These are phyloP conservation scores for Trypanosoma vivax DNA, from an alignment of 208 protist species.

Conservation along the genomic window DNA sequence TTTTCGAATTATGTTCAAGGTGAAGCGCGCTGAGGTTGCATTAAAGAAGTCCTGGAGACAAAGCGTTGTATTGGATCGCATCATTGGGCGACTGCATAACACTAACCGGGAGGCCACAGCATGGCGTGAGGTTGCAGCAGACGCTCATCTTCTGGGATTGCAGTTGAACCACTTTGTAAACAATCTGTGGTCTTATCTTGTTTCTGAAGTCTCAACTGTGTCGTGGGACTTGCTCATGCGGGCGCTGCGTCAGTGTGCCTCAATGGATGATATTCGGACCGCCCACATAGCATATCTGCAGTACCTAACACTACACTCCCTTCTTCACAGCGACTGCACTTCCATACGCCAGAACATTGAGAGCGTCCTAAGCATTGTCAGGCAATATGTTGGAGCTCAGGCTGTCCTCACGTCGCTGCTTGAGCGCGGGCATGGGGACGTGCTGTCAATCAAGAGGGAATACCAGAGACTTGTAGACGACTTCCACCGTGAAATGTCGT, in stretches of 20 bases:
- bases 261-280: constrained; percentile 54
- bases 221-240: constrained; percentile 46
- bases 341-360: constrained; percentile 66
- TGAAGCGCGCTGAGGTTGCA: constrained; percentile 55
- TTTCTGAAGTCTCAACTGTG: constrained; percentile 53
- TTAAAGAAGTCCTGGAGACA: constrained; percentile 59
- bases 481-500: constrained; percentile 52
- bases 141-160: constrained; percentile 55
- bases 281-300: constrained; percentile 53
- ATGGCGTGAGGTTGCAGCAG: constrained; percentile 49
- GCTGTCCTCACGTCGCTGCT: constrained; percentile 51
- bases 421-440: constrained; percentile 51
- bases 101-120: constrained; percentile 22
- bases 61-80: constrained; percentile 48
- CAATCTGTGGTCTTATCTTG: constrained; percentile 71
- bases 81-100: constrained; percentile 41
- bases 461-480: constrained; percentile 50
- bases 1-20: constrained; percentile 65
- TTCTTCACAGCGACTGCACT: constrained; percentile 56
- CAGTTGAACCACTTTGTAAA: constrained; percentile 69
- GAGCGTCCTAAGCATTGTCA: constrained; percentile 47
- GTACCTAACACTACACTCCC: constrained; percentile 53
- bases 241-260: constrained; percentile 35
- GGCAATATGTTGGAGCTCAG: constrained; percentile 54
- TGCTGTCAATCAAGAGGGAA: constrained; percentile 44